Evolutionary conservation across 2,329 filamentous ascomycete genomes (phyloP), one percentile per base, ranked within the genome.

Genomic region (Paecilomyces sp.): DNA sequence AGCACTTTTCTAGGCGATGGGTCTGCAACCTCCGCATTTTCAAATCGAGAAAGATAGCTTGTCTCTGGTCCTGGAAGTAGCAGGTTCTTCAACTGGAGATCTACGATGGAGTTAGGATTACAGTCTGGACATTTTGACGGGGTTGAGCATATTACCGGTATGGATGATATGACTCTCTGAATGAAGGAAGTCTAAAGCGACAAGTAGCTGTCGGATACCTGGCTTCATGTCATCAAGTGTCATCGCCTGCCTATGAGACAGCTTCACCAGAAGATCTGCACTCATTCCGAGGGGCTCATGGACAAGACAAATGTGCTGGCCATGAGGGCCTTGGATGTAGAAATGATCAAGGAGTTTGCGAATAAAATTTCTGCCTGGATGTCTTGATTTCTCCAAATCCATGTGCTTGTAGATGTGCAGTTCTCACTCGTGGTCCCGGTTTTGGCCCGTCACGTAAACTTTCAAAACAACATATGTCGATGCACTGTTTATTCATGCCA

Each of bases 271-370:
- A 31, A 31, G 30, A 31, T 31, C 30, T 31, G 30, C 30, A 41
- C 62, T 72, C 58, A 65, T 67, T 18, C 66, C 66, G 33, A 72
- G 64, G 31, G 69, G 58, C 34, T 67, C 59, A 50, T 68, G 64
- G 51, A 70, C 67, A 54, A 70, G 64, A 34, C 66, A 69, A 9
- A 64, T 54, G 57, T 65, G 61, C 24, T 25, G 52, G 11, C 65
- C 65, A 24, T 61, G 55, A 18, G 65, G 64, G 4, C 66, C 65
- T 2, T 57, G 3, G 6, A 68, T 54, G 2, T 24, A 18, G 47
- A 69, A 69, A 18, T 62, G 56, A 13, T 62, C 61, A 34, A 67
- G 22, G 1, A 69, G 52, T 28, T 62, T 59, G 34, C 66, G 65
- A 55, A 66, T 61, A 25, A 60, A 63, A 3, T 55, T 61, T 41